These are phyloP conservation scores for Thozetella sp. DNA, from an alignment of 495 filamentous ascomycete species.

Conservation along the genomic window DNA sequence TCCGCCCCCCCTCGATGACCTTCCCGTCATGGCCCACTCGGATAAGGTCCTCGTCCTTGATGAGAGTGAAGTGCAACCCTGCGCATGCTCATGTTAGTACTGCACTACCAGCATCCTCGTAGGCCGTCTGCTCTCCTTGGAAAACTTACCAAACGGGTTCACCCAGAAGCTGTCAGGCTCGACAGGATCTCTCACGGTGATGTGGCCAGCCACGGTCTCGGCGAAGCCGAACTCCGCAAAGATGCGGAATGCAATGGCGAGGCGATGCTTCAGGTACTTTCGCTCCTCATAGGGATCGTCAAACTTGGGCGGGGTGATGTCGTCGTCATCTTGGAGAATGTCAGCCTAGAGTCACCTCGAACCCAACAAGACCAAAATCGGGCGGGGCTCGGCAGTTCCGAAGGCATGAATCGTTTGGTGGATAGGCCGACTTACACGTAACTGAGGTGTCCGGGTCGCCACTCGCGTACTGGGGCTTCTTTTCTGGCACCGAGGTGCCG, in stretches of 20 bases:
- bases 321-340: constrained; percentile 1
- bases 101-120: background rate
- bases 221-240: constrained; percentile 18
- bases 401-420: background rate
- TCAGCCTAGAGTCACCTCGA: too few species aligned
- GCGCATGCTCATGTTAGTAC: background rate
- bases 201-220: constrained; percentile 59
- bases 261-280: constrained; percentile 17
- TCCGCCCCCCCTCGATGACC: constrained; percentile 68
- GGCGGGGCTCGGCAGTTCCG: too few species aligned
- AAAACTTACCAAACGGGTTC: constrained; percentile 76
- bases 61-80: constrained; percentile 32
- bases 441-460: background rate
- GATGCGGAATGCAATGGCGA: constrained; percentile 17
- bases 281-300: constrained; percentile 19
- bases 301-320: constrained; percentile 10
- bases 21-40: constrained; percentile 65
- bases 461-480: background rate
- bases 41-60: constrained; percentile 73
- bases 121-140: constrained; percentile 22
- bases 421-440: background rate
- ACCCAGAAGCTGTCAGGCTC: constrained; percentile 75
- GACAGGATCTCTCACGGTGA: constrained; percentile 65
- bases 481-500: background rate
- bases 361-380: background rate